A percentile compares a stretch with the other conserved stretches of the same genome.
phyloP scores from a whole-genome alignment of 768 basidiomycete species.

The Pleurotus sapidus region DNA sequence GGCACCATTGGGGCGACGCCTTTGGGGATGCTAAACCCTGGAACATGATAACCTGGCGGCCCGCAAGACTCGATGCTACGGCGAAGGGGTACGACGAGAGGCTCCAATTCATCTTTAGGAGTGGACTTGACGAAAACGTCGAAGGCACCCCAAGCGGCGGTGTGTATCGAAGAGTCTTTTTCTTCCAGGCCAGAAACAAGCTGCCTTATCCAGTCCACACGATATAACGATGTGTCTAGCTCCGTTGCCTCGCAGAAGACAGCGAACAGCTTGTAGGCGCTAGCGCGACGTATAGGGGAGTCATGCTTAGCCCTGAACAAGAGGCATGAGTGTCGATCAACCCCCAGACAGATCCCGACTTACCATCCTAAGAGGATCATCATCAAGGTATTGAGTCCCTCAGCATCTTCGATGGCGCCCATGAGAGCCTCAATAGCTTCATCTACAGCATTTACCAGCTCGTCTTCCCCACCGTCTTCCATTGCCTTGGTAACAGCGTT shows the following conservation, averaged over 20 bases:
- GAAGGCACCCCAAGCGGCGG: slow-evolving; percentile 78
- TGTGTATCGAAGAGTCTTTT: slow-evolving; percentile 67
- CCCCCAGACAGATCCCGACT: slow-evolving; percentile 19
- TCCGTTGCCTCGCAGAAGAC: slow-evolving; percentile 82
- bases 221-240: slow-evolving; percentile 81
- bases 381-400: slow-evolving; percentile 90
- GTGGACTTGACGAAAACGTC: slow-evolving; percentile 87
- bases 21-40: slow-evolving; percentile 84
- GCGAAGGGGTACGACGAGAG: slow-evolving; percentile 85
- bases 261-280: slow-evolving; percentile 74
- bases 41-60: slow-evolving; percentile 70
- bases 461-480: slow-evolving; percentile 68
- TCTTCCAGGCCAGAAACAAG: slow-evolving; percentile 85
- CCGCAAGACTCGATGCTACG: slow-evolving; percentile 86
- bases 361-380: slow-evolving; percentile 86
- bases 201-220: slow-evolving; percentile 92
- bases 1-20: slow-evolving; percentile 83
- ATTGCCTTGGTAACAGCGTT: slow-evolving; percentile 74
- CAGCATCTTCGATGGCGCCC: slow-evolving; percentile 75
- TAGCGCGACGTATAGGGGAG: slow-evolving; percentile 66
- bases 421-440: slow-evolving; percentile 77
- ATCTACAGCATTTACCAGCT: slow-evolving; percentile 65
- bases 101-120: slow-evolving; percentile 91
- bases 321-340: not conserved
- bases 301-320: slow-evolving; percentile 77